Percentiles rank a stretch among this genome's conserved stretches.
Conservation (phyloP, 306 rosid species). For the Rosa multiflora region DNA sequence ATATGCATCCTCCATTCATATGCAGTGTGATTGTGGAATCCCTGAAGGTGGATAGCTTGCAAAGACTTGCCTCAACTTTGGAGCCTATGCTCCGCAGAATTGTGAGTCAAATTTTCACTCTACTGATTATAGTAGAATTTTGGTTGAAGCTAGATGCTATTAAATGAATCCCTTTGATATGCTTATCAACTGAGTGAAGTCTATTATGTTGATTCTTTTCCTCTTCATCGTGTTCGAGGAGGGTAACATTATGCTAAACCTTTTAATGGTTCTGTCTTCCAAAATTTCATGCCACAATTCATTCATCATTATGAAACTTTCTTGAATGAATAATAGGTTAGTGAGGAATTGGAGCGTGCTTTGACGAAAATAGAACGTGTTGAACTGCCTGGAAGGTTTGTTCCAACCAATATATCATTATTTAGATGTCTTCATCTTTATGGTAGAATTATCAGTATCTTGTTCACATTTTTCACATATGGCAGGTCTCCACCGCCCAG, state of each 20-base stretch:
- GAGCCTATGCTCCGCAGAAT: conserved; percentile 86
- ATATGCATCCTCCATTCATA: conserved; percentile 19
- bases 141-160: background rate
- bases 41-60: conserved; percentile 84
- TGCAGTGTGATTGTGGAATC: conserved; percentile 88
- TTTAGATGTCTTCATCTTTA: background rate
- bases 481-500: conserved; percentile 58
- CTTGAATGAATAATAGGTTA: conserved; percentile 49
- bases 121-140: conserved; percentile 1
- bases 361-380: conserved; percentile 53
- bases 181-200: background rate
- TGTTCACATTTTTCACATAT: conserved; percentile 13
- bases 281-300: background rate
- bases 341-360: conserved; percentile 88
- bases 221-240: background rate
- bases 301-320: conserved; percentile 24
- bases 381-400: conserved; percentile 64
- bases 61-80: conserved; percentile 75
- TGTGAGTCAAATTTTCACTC: conserved; percentile 49
- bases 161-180: background rate
- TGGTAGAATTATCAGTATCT: background rate
- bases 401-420: conserved; percentile 7
- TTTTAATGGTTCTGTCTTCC: background rate
- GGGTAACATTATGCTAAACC: background rate
- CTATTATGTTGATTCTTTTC: background rate